Evolutionary conservation across 148 eudicot species (phyloP).

Genomic region (Mesembryanthemum crystallinum): DNA sequence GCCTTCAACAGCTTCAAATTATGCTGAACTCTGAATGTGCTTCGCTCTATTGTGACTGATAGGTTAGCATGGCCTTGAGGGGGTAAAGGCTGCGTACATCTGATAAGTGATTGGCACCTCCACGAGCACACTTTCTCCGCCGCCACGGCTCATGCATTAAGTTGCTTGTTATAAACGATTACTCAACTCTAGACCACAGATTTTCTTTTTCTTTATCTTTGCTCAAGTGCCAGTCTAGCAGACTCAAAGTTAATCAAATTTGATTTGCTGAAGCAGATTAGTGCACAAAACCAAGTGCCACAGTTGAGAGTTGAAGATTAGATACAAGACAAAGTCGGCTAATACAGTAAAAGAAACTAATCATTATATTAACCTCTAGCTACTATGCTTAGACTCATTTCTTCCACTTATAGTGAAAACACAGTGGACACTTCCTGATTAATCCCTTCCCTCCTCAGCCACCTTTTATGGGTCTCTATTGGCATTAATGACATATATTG

Average conservation of each 20-base stretch:
- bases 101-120: too few species aligned
- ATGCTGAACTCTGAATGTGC: too few species aligned
- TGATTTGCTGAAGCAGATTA: constrained; percentile 20
- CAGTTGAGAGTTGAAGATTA: constrained; percentile 22
- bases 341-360: background rate
- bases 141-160: background rate
- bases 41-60: too few species aligned
- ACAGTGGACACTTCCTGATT: constrained; percentile 33
- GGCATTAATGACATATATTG: constrained; percentile 21
- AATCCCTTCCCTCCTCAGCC: constrained; percentile 27
- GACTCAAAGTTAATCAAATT: constrained; percentile 17
- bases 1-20: too few species aligned
- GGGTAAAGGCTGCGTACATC: too few species aligned
- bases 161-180: constrained; percentile 2
- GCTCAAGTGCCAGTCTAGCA: constrained; percentile 7
- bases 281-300: constrained; percentile 8
- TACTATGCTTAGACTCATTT: constrained; percentile 2
- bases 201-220: background rate
- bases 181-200: background rate
- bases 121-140: too few species aligned
- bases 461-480: constrained; percentile 33
- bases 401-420: constrained; percentile 26
- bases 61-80: too few species aligned
- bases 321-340: constrained; percentile 35
- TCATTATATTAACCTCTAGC: constrained; percentile 2